Evolutionary conservation across 2,329 filamentous ascomycete genomes (phyloP), one percentile per base, ranked within the genome.

Genomic region (Aureobasidium lini): DNA sequence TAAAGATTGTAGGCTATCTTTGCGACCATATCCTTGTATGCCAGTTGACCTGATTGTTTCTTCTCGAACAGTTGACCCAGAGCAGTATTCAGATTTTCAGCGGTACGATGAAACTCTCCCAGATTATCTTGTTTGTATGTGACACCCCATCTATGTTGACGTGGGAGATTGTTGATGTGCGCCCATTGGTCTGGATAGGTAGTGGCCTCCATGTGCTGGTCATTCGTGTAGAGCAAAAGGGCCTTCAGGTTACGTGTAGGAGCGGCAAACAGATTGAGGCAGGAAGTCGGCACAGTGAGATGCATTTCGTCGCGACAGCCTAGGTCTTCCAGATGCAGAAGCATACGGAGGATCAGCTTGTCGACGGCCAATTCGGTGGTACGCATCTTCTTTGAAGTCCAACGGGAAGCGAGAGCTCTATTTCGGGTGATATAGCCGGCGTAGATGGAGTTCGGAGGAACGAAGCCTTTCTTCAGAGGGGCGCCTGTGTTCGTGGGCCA

Each of bases 1-100:
- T 90, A 77, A 3, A 94, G 73, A 67, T 89, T 90, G 71, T 86
- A 85, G 61, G 76, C 80, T 16, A 83, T 71, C 58, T 76, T 74
- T 31, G 63, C 67, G 49, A 71, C 61, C 16, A 70, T 62, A 15
- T 65, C 60, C n/a, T 65, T 18, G 9, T 62, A 63, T 10, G 52
- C 58, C 16, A 62, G 52, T 9, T 49, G 44, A 11, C 61, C 59
- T 48, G 70, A 67, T 28, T 28, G 29, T 28, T 61, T 61, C 18
- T 57, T 52, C 37, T 57, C 44, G 57, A 72, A 67, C 1, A 71
- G 62, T 4, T 49, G 42, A 43, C 64, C 60, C 0, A 71, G 60
- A 15, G 62, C 44, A 1, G 23, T 13, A 48, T 69, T 71, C 32
- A 71, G 63, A 15, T 67, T 63, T 18, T 46, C 46, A 16, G 64